Conservation (phyloP, 2,329 filamentous ascomycete genomes). For the Elsinoe arachidis region DNA sequence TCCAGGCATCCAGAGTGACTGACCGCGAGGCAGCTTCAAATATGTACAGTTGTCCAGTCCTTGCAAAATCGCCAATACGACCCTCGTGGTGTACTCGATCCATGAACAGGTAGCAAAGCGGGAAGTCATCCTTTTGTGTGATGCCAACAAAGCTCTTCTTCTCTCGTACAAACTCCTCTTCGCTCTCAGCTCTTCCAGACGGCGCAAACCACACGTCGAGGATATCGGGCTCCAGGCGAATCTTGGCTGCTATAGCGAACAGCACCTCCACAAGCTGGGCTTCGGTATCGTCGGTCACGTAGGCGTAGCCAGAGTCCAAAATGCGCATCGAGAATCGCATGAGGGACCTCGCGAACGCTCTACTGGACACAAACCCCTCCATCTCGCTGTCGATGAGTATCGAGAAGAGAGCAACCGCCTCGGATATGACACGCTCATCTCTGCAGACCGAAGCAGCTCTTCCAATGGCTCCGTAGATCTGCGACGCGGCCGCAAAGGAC, state of each 20-base stretch:
- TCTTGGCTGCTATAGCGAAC: conserved; percentile 95
- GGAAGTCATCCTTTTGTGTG: conserved; percentile 84
- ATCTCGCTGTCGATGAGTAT: conserved; percentile 93
- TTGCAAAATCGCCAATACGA: conserved; percentile 87
- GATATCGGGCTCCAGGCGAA: conserved; percentile 78
- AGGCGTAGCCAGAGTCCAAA: conserved; percentile 62
- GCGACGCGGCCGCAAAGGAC: conserved; percentile 71
- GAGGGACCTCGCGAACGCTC: conserved; percentile 74
- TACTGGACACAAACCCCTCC: conserved; percentile 84
- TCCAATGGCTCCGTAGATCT: conserved; percentile 81
- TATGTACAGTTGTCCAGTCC: conserved; percentile 88
- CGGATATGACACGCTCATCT: conserved; percentile 76
- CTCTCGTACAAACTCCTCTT: conserved; percentile 36
- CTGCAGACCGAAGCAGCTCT: conserved; percentile 80
- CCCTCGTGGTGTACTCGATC: conserved; percentile 97
- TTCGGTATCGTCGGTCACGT: conserved; percentile 72
- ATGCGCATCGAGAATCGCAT: conserved; percentile 79
- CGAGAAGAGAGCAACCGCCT: conserved; percentile 78
- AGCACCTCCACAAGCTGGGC: conserved; percentile 83
- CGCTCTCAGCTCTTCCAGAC: conserved; percentile 24
- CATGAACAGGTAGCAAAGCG: conserved; percentile 87
- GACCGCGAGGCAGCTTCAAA: conserved; percentile 88
- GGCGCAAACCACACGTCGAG: conserved; percentile 84
- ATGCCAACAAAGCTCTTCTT: conserved; percentile 69
- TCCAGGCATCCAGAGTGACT: conserved; percentile 80